Evolutionary conservation across 352 stramenopile species (phyloP).

Genomic region (Phytophthora litchii): DNA sequence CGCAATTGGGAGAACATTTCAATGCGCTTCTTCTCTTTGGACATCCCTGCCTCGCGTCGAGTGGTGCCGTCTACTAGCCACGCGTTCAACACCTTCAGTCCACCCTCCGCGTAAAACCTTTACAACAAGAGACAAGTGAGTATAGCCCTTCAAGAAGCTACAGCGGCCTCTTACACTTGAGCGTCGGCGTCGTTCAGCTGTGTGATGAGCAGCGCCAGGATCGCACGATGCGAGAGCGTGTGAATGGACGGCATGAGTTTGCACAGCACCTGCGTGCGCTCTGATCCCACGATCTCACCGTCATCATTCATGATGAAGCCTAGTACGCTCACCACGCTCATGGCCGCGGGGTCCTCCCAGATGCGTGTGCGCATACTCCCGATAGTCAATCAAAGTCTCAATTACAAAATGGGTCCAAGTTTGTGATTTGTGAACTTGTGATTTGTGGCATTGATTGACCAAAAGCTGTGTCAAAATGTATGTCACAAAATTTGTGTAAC

Average conservation of each 20-base stretch:
- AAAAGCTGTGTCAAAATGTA: too few relatives aligned
- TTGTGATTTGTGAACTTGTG: too few relatives aligned
- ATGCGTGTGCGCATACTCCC: constrained; percentile 69
- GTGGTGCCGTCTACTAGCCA: constrained; percentile 62
- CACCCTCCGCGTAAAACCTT: constrained; percentile 76
- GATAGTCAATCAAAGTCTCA: constrained; percentile 4
- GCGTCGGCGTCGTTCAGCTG: constrained; percentile 73
- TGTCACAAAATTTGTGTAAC: too few relatives aligned
- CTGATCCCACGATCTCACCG: constrained; percentile 69
- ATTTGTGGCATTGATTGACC: constrained; percentile 14
- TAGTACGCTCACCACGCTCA: constrained; percentile 83
- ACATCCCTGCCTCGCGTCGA: constrained; percentile 42
- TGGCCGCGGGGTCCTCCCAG: constrained; percentile 78
- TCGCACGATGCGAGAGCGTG: constrained; percentile 76
- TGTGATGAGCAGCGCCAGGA: constrained; percentile 75
- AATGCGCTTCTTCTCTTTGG: constrained; percentile 67
- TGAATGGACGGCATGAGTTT: constrained; percentile 88
- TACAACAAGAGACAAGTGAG: neutral
- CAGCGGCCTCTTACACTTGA: constrained; percentile 47
- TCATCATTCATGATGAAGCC: constrained; percentile 86
- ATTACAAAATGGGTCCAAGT: constrained; percentile 8
- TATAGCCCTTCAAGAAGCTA: neutral
- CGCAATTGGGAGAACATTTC: constrained; percentile 84
- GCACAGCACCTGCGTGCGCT: constrained; percentile 80
- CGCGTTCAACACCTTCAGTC: constrained; percentile 75